Base-by-base conservation (phyloP, 2,329 filamentous ascomycete species). In the Talaromyces sp. region DNA sequence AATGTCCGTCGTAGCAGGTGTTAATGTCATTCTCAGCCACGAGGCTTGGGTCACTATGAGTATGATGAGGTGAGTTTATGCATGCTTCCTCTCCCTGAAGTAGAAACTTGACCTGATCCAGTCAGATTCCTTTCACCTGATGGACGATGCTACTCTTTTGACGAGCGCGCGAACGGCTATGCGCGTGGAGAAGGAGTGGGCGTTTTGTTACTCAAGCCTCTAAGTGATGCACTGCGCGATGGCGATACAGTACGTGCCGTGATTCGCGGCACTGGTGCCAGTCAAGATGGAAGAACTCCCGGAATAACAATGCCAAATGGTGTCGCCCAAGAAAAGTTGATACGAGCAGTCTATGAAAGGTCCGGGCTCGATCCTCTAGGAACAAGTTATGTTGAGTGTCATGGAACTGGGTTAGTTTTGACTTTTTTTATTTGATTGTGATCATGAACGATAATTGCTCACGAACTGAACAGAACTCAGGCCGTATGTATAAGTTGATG, bases 141-240 rank as follows among this genome's bases (percentile, higher is more conserved):
- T 68, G 81, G 81, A 2, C 75, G 76, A 59, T 82, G 78, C 58
- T 78, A 76, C 41, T 82, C 82, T 73, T 88, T 85, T 70, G 87
- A 88, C 69, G 72, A 79, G 25, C 80, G 81, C 3, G 87, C 85
- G 25, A 84, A 85, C 65, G 88, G 88, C 1, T 90, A 89, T 69
- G 86, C 84, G 0, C 80, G 87, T 45, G 87, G 87, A 1, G 88
- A 90, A 70, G 88, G 87, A 0, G 79, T 85, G 41, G 86, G 82
- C 0, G 80, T 85, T 27, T 69, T 89, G 3, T 71, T 88, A 10
- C 72, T 89, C 22, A 89, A 89, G 74, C 77, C 79, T 17, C 50
- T 66, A 10, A 19, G n/a, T 9, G 61, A 66, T 22, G 65, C 65
- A 15, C 19, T 66, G 31, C 52, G 57, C 15, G 84, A 87, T 68